Evolutionary conservation across 2,329 filamentous ascomycete genomes (phyloP).

Genomic region (Tolypocladium nubicola): DNA sequence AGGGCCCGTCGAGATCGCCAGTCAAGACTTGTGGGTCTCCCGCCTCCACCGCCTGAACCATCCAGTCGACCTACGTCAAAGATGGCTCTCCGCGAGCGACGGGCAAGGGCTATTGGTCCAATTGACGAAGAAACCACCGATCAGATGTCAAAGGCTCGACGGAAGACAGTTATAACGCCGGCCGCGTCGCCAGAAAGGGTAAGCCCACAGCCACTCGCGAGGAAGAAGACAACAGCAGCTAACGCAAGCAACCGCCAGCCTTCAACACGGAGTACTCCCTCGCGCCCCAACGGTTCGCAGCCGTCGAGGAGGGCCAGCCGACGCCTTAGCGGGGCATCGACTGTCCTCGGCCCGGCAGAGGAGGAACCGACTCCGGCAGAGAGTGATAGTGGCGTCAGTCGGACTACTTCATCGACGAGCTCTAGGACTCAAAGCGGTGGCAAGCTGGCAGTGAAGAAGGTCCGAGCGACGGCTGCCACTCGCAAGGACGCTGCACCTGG

Average conservation of each 20-base stretch:
- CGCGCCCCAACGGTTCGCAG: conserved; percentile 13
- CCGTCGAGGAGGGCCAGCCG: conserved; percentile 26
- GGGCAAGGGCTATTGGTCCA: conserved; percentile 44
- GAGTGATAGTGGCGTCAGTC: conserved; percentile 3
- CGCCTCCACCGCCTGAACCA: conserved; percentile 14
- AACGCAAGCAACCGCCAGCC: conserved; percentile 13
- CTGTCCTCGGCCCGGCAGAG: conserved; percentile 14
- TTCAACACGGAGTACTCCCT: conserved; percentile 18
- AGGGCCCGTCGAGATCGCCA: conserved; percentile 55
- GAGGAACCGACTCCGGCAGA: conserved; percentile 7
- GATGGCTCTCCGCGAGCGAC: conserved; percentile 66
- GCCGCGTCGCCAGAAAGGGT: conserved; percentile 18
- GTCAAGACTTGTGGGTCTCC: conserved; percentile 29
- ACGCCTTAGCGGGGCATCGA: conserved; percentile 39
- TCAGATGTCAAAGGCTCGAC: conserved; percentile 31
- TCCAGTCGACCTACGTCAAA: conserved; percentile 39
- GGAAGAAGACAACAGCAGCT: background rate
- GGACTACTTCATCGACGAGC: conserved; percentile 30
- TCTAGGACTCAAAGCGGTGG: conserved; percentile 26
- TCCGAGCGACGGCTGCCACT: conserved; percentile 34
- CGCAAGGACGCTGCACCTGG: conserved; percentile 29
- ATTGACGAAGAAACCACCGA: conserved; percentile 31
- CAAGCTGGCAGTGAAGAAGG: conserved; percentile 47
- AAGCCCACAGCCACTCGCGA: background rate
- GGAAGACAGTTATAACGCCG: conserved; percentile 51